phyloP scores from a whole-genome alignment of 179 eudicot genomes.

The Nepenthes alata region DNA sequence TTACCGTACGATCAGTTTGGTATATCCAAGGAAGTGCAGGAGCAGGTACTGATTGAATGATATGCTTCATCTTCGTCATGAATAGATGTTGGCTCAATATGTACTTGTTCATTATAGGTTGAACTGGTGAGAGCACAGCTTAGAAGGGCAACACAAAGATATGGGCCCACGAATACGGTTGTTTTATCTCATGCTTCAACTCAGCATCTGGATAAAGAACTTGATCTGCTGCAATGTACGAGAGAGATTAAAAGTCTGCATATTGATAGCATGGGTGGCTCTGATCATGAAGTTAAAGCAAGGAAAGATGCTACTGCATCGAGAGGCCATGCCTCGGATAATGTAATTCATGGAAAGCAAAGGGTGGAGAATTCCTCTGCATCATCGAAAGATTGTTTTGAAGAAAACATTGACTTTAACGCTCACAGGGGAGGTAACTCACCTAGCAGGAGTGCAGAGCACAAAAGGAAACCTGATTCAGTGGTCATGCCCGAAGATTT shows the following conservation, averaged over 20 bases:
- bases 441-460: slow-evolving; percentile 16
- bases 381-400: slow-evolving; percentile 13
- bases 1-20: slow-evolving; percentile 32
- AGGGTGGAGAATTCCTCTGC: slow-evolving; percentile 14
- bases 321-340: slow-evolving; percentile 6
- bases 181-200: slow-evolving; percentile 33
- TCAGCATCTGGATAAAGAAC: slow-evolving; percentile 36
- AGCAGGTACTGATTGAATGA: slow-evolving; percentile 29
- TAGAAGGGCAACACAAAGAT: slow-evolving; percentile 43
- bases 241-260: slow-evolving; percentile 33
- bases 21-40: slow-evolving; percentile 56
- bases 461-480: slow-evolving; percentile 29
- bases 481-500: slow-evolving; percentile 60
- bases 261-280: slow-evolving; percentile 29
- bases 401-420: slow-evolving; percentile 2
- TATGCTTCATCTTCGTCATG: not conserved
- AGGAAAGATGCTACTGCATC: slow-evolving; percentile 13
- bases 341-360: slow-evolving; percentile 8
- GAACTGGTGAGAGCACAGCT: slow-evolving; percentile 48
- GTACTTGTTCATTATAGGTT: slow-evolving; percentile 21
- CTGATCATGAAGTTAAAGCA: slow-evolving; percentile 25
- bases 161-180: slow-evolving; percentile 27
- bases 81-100: not conserved
- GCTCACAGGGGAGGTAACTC: slow-evolving; percentile 7
- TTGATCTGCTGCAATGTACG: slow-evolving; percentile 17